These are phyloP conservation scores for Puya raimondii DNA, from an alignment of 176 grass and related monocot species.

Conservation along the genomic window DNA sequence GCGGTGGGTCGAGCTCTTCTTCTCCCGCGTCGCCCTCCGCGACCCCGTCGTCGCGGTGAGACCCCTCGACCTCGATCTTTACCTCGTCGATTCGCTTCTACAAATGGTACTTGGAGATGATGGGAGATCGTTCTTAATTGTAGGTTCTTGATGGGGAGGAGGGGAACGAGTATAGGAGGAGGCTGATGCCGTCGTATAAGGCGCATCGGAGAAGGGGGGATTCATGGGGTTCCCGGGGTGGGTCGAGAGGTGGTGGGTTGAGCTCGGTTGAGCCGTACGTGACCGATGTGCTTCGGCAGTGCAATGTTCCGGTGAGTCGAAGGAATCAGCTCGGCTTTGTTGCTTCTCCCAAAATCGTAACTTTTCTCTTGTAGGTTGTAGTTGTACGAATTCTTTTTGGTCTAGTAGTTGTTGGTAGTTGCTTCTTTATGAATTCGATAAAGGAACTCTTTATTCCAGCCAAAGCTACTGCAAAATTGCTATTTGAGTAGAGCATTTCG, in stretches of 20 bases:
- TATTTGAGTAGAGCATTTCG: too few relatives aligned
- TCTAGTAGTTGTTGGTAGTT: too few relatives aligned
- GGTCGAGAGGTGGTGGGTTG: background rate
- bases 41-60: conserved; percentile 71
- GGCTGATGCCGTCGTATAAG: conserved; percentile 71
- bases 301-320: conserved; percentile 52
- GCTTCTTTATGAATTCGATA: too few relatives aligned
- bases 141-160: conserved; percentile 76
- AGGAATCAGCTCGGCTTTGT: background rate
- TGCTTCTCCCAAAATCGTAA: background rate
- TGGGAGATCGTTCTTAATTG: background rate
- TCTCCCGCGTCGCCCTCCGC: conserved; percentile 60
- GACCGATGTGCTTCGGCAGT: conserved; percentile 44
- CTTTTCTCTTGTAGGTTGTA: background rate
- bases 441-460: too few relatives aligned
- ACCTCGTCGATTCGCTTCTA: too few relatives aligned
- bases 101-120: background rate
- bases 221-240: conserved; percentile 9
- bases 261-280: conserved; percentile 40
- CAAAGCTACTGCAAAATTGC: too few relatives aligned
- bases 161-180: conserved; percentile 65
- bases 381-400: background rate
- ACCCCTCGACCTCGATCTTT: background rate
- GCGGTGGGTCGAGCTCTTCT: conserved; percentile 68
- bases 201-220: conserved; percentile 32